A percentile compares a stretch with the other conserved stretches of the same genome.
phyloP scores from a whole-genome alignment of 2,329 filamentous ascomycete genomes.

The Arthrobotrys iridis region DNA sequence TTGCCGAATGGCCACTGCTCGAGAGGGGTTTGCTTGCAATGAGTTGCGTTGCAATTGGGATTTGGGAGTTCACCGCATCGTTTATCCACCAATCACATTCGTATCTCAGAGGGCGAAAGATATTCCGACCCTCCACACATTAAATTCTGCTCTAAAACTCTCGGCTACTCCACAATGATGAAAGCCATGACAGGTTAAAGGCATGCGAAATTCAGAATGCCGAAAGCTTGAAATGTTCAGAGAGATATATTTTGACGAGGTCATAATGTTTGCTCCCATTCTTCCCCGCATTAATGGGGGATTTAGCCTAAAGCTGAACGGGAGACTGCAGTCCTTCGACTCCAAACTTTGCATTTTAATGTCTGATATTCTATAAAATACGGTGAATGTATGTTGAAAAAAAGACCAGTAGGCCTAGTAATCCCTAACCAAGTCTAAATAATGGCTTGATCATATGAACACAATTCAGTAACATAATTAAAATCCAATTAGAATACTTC shows the following conservation, averaged over 20 bases:
- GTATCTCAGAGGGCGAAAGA: slow-evolving; percentile 25
- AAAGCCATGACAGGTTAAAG: background rate
- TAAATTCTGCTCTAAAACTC: background rate
- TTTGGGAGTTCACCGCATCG: slow-evolving; percentile 30
- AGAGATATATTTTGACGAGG: background rate
- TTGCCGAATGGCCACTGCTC: background rate
- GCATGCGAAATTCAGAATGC: background rate
- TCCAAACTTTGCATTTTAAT: slow-evolving; percentile 5
- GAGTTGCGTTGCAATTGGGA: slow-evolving; percentile 28
- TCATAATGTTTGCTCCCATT: background rate
- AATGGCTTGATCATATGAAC: background rate
- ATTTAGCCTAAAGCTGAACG: slow-evolving; percentile 37
- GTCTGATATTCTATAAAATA: slow-evolving; percentile 24
- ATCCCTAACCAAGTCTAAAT: background rate
- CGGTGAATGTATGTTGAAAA: background rate
- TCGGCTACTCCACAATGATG: slow-evolving; percentile 1
- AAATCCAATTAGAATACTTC: background rate
- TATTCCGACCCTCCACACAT: slow-evolving; percentile 27
- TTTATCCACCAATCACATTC: slow-evolving; percentile 52
- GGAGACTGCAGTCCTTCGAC: slow-evolving; percentile 10
- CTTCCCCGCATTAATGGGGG: slow-evolving; percentile 25
- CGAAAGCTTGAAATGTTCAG: too few relatives aligned
- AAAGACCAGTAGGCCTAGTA: too few relatives aligned
- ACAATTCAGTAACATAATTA: background rate
- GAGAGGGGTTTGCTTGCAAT: background rate